Base-by-base conservation (phyloP, 345 rosid genomes). In the Lepidium africanum region DNA sequence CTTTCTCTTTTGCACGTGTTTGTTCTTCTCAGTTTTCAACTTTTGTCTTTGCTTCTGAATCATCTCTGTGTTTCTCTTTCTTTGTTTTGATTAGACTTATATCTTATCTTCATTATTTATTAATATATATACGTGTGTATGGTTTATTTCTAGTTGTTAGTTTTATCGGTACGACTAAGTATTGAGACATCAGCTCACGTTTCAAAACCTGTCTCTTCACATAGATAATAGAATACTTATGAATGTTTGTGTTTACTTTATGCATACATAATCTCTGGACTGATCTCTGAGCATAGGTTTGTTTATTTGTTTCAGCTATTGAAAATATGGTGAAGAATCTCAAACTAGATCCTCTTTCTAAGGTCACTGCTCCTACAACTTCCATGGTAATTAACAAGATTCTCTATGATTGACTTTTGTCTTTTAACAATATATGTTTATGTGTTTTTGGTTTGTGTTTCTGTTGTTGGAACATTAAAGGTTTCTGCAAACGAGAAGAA, bases 301-400 rank as follows among this genome's bases (percentile, higher is more conserved):
- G 10, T 51, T 59, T 48, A 21, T 47, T 15, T 60, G 68, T 52
- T 65, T 61, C 72, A 78, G 82, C 66, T 9, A 21, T 32, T 48
- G 75, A 76, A 70, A 47, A 73, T 45, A 76, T 76, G 81, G 80
- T 70, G 78, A 70, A 65, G 75, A 73, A 50, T 41, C 75, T 73
- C 38, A 73, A 76, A 71, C 70, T 76, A 3, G 81, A 81, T 67
- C 54, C 73, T 76, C 69, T 49, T 73, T 21, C 65, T 25, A 70
- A 61, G 30, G 67, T 80, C 72, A 15, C 60, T 60, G 21, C 59
- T 57, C 59, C 84, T 14, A 27, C 73, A 10, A 75, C 63, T 55
- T 68, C 78, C 58, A 69, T 71, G 77, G 81, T 81, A 68, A 56
- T 27, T 41, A 14, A 23, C 7, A 55, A 58, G 27, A 38, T 39